Percentiles rank a stretch among this genome's conserved stretches.
These are phyloP conservation scores for Suhomyces atakaporum DNA, from an alignment of 1,139 yeast genomes.

Conservation along the genomic window DNA sequence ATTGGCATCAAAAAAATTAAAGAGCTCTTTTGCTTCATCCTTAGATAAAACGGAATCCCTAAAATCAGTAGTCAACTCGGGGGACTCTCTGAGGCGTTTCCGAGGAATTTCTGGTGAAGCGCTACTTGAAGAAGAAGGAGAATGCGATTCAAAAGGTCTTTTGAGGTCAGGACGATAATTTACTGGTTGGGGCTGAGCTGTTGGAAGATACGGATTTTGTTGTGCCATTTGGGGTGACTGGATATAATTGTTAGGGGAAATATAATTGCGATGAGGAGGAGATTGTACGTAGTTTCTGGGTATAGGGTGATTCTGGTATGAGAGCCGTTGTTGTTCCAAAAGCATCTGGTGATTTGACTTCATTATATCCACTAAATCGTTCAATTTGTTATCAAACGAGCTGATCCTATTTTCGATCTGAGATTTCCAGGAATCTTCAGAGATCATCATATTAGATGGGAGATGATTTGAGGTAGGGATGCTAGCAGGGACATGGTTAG, in stretches of 20 bases:
- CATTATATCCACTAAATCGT: conserved; percentile 42
- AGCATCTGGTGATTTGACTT: conserved; percentile 35
- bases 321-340: conserved; percentile 22
- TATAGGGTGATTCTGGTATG: no score
- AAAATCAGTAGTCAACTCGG: conserved; percentile 26
- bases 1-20: conserved; percentile 53
- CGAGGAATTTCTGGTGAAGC: conserved; percentile 1
- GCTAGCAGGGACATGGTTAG: neutral
- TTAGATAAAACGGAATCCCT: conserved; percentile 36
- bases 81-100: neutral
- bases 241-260: neutral
- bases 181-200: neutral
- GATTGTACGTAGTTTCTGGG: conserved; percentile 2
- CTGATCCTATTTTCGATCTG: conserved; percentile 48
- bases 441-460: conserved; percentile 4
- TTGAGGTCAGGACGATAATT: neutral
- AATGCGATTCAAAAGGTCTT: neutral
- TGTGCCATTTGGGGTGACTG: conserved; percentile 1
- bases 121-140: conserved; percentile 1
- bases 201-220: conserved; percentile 2
- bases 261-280: neutral
- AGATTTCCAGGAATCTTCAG: conserved; percentile 37
- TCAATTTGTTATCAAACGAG: conserved; percentile 49
- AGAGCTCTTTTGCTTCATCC: conserved; percentile 52
- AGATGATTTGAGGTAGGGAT: no score